Conservation (phyloP, 192 early-diverging fungal species). For the Gonapodya prolifera region DNA sequence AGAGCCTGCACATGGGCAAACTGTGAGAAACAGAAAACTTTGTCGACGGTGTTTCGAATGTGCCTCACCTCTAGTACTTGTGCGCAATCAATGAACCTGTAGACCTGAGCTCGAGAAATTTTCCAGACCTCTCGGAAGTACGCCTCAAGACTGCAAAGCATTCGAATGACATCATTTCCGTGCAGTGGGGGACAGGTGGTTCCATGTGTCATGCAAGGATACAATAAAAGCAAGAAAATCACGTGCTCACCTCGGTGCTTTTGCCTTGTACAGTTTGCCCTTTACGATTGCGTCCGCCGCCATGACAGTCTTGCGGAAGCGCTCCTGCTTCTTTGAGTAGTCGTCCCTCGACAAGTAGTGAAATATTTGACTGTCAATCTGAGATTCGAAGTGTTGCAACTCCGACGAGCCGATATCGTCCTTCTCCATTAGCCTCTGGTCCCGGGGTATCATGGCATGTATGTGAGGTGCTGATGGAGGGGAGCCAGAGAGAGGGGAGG, state of each 20-base stretch:
- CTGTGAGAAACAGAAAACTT: neutral
- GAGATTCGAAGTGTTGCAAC: neutral
- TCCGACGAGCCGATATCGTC: too few species aligned
- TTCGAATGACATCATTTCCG: neutral
- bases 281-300: conserved; percentile 25
- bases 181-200: neutral
- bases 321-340: conserved; percentile 17
- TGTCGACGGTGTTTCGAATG: neutral
- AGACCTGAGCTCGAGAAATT: conserved; percentile 30
- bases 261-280: conserved; percentile 28
- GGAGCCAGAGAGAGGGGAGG: neutral
- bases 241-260: conserved; percentile 8
- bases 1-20: conserved; percentile 17
- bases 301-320: conserved; percentile 18
- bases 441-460: neutral
- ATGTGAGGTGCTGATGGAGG: neutral
- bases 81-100: conserved; percentile 37
- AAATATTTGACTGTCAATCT: conserved; percentile 21
- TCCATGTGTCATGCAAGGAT: neutral
- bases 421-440: neutral
- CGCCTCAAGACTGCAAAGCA: conserved; percentile 15
- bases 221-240: neutral
- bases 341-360: conserved; percentile 20
- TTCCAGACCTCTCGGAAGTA: conserved; percentile 35
- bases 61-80: conserved; percentile 19